phyloP scores from a whole-genome alignment of 768 basidiomycete species.

The Tricholoma furcatifolium region DNA sequence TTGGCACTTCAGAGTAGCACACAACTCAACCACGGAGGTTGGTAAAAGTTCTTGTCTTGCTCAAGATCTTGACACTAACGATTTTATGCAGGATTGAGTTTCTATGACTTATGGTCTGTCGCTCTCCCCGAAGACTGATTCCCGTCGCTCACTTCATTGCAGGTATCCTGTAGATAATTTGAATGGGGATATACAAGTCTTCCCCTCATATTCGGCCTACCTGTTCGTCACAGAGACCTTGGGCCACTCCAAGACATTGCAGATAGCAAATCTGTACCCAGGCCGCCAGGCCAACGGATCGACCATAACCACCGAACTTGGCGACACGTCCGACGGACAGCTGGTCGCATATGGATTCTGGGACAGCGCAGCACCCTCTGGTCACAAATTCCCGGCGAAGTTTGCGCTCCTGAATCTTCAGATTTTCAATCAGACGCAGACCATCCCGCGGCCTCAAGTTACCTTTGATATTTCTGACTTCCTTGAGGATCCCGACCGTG shows the following conservation, averaged over 20 bases:
- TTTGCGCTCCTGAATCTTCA: constrained; percentile 49
- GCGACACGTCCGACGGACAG: constrained; percentile 46
- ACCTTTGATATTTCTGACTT: constrained; percentile 47
- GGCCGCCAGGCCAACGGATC: constrained; percentile 52
- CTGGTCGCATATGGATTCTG: constrained; percentile 53
- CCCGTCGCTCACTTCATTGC: neutral
- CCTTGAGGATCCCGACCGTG: constrained; percentile 23
- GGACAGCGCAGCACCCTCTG: constrained; percentile 29
- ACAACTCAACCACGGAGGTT: constrained; percentile 49
- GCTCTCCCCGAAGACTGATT: too few relatives aligned
- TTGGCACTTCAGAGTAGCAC: constrained; percentile 48
- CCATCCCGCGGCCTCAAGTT: constrained; percentile 37
- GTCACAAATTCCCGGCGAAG: constrained; percentile 38
- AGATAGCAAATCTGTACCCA: constrained; percentile 49
- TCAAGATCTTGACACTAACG: neutral
- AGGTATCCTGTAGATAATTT: constrained; percentile 49
- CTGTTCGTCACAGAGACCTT: constrained; percentile 50
- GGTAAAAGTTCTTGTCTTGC: constrained; percentile 8
- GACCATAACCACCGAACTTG: constrained; percentile 48
- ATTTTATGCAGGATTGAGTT: constrained; percentile 30
- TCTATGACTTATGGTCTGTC: constrained; percentile 47
- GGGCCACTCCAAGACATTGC: constrained; percentile 40
- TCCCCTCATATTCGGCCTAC: constrained; percentile 54
- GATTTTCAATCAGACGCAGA: constrained; percentile 48
- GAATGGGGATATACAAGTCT: constrained; percentile 49